phyloP scores from a whole-genome alignment of 116 monocot species.

The Posidonia oceanica region DNA sequence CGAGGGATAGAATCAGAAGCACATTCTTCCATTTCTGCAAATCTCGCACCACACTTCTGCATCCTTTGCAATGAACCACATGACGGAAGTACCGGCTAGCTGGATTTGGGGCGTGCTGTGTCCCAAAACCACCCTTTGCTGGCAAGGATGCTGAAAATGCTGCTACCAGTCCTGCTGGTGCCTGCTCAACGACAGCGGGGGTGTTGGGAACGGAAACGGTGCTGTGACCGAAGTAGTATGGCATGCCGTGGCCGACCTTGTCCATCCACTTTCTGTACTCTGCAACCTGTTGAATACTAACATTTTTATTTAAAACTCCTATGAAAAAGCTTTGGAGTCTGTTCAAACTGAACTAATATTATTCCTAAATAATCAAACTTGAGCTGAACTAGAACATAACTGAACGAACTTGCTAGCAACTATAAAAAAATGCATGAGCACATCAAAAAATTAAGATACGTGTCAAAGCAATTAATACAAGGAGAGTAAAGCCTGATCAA shows the following conservation, averaged over 20 bases:
- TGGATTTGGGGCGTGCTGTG: constrained; percentile 27
- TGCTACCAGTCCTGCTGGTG: constrained; percentile 46
- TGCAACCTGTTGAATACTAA: constrained; percentile 3
- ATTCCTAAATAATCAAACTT: neutral
- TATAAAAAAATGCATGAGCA: too few relatives aligned
- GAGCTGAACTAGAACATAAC: neutral
- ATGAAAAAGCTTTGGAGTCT: too few relatives aligned
- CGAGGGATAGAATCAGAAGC: constrained; percentile 13
- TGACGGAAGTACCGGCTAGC: constrained; percentile 60
- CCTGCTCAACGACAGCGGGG: constrained; percentile 56
- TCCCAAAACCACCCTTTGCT: constrained; percentile 57
- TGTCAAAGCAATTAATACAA: too few relatives aligned
- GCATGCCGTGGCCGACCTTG: constrained; percentile 67
- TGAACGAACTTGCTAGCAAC: neutral
- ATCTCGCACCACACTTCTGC: constrained; percentile 19
- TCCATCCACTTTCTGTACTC: constrained; percentile 90
- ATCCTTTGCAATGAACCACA: constrained; percentile 69
- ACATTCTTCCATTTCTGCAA: constrained; percentile 34
- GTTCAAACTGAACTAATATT: too few relatives aligned
- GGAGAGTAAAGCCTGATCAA: too few relatives aligned
- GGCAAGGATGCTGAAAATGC: constrained; percentile 48
- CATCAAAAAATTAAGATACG: too few relatives aligned
- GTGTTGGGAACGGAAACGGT: constrained; percentile 34
- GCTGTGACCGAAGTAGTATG: constrained; percentile 64
- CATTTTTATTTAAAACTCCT: neutral